phyloP scores from a whole-genome alignment of 345 rosid genomes.

The Eucalyptus marginata region DNA sequence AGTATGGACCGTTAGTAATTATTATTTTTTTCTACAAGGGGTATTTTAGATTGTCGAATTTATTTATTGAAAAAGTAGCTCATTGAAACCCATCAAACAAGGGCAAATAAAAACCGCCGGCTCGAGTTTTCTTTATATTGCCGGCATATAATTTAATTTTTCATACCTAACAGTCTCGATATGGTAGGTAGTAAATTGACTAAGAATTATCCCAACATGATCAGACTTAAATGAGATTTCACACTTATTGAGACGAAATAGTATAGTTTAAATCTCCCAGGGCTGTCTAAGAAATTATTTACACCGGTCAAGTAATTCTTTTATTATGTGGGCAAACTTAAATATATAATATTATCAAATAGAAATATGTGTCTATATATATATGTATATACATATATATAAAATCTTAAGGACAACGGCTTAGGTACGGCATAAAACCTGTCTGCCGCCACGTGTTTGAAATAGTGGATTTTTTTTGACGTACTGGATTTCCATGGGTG shows the following conservation, averaged over 20 bases:
- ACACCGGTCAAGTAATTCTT: neutral
- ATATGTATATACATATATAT: too few species aligned
- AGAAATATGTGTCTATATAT: too few species aligned
- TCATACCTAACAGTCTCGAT: rapidly evolving
- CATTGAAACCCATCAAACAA: rapidly evolving
- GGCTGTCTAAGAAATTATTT: neutral
- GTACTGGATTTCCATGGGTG: neutral
- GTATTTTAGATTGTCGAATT: neutral
- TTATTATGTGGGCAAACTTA: neutral
- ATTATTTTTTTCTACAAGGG: neutral
- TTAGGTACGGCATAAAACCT: neutral
- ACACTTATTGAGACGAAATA: neutral
- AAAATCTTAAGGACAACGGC: neutral
- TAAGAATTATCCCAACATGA: neutral
- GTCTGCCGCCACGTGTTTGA: neutral
- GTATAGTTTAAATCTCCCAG: neutral
- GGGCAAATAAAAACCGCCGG: rapidly evolving
- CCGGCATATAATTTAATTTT: rapidly evolving
- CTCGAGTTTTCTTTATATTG: neutral
- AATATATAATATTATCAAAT: neutral
- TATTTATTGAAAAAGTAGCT: neutral
- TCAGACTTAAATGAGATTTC: rapidly evolving
- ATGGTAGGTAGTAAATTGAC: neutral
- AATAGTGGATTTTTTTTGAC: too few species aligned
- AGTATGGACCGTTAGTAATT: rapidly evolving